Evolutionary conservation across 345 rosid species (phyloP).

Genomic region (Citrus australasica): DNA sequence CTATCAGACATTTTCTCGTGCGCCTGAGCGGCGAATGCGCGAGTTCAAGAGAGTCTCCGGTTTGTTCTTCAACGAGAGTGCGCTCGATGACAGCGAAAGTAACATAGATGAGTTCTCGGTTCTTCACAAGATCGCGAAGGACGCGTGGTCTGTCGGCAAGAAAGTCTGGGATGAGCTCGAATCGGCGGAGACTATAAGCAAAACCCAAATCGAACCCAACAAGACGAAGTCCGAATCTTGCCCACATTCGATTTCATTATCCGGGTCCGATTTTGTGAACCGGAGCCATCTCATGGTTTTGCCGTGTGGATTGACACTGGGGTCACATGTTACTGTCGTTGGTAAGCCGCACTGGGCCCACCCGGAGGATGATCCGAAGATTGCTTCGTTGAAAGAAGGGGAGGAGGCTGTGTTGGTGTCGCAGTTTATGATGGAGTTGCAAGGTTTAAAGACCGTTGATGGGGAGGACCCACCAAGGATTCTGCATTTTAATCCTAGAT

Average conservation of each 20-base stretch:
- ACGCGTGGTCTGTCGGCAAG: slow-evolving; percentile 61
- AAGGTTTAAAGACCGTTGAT: slow-evolving; percentile 80
- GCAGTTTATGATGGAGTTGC: slow-evolving; percentile 86
- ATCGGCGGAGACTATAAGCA: slow-evolving; percentile 21
- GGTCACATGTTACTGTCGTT: slow-evolving; percentile 79
- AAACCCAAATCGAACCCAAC: neutral
- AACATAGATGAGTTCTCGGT: slow-evolving; percentile 45
- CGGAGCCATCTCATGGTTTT: slow-evolving; percentile 47
- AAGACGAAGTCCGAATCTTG: slow-evolving; percentile 39
- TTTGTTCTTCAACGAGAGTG: slow-evolving; percentile 41
- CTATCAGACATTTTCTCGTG: neutral
- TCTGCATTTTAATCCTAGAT: slow-evolving; percentile 86
- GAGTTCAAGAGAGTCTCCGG: slow-evolving; percentile 40
- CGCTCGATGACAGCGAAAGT: slow-evolving; percentile 26
- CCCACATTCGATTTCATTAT: slow-evolving; percentile 46
- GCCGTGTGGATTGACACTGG: slow-evolving; percentile 86
- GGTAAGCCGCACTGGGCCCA: slow-evolving; percentile 76
- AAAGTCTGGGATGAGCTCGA: slow-evolving; percentile 51
- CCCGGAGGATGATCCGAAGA: slow-evolving; percentile 60
- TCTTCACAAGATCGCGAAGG: slow-evolving; percentile 54
- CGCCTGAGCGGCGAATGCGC: slow-evolving; percentile 24
- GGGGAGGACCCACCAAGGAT: slow-evolving; percentile 97
- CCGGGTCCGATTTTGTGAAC: slow-evolving; percentile 50
- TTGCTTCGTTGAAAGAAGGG: slow-evolving; percentile 48
- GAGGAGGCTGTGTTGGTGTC: slow-evolving; percentile 62